Conservation (phyloP, 2,329 filamentous ascomycete species). For the Pleoardoris graminearum region DNA sequence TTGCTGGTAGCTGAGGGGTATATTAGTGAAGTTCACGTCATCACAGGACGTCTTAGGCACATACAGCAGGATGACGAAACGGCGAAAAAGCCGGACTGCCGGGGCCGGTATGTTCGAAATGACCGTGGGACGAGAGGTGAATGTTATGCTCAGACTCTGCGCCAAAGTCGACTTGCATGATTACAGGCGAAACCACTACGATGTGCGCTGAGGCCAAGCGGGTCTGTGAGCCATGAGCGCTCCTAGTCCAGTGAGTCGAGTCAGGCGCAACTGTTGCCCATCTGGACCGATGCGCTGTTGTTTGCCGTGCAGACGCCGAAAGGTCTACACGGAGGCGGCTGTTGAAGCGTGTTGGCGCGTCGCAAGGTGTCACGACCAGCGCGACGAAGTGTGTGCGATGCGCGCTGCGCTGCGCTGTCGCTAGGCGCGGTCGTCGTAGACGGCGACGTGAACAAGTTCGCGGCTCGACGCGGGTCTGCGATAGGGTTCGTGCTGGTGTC, state of each 20-base stretch:
- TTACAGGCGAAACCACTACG: constrained; percentile 28
- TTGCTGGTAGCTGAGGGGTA: constrained; percentile 28
- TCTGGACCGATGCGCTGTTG: constrained; percentile 6
- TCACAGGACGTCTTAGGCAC: not conserved
- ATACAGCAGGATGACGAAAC: constrained; percentile 39
- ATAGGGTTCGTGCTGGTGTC: constrained; percentile 13
- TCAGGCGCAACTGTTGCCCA: constrained; percentile 26
- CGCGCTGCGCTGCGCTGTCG: constrained; percentile 33
- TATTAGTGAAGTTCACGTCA: not conserved
- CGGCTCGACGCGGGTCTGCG: constrained; percentile 15
- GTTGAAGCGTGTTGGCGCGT: constrained; percentile 9
- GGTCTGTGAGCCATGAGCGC: constrained; percentile 39
- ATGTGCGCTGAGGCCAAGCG: constrained; percentile 26
- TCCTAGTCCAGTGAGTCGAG: constrained; percentile 23
- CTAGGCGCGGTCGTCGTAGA: constrained; percentile 12
- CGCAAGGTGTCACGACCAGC: constrained; percentile 12
- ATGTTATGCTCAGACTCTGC: constrained; percentile 40
- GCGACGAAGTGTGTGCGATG: constrained; percentile 24
- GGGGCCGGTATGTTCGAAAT: constrained; percentile 40
- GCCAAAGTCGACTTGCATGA: constrained; percentile 47
- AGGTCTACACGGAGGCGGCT: constrained; percentile 13
- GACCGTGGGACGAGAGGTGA: constrained; percentile 21
- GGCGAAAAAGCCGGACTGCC: constrained; percentile 36
- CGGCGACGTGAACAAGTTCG: constrained; percentile 12
- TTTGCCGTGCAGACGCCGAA: constrained; percentile 20